Evolutionary conservation across 2,329 filamentous ascomycete species (phyloP).

Genomic region (Clonostachys rosea): DNA sequence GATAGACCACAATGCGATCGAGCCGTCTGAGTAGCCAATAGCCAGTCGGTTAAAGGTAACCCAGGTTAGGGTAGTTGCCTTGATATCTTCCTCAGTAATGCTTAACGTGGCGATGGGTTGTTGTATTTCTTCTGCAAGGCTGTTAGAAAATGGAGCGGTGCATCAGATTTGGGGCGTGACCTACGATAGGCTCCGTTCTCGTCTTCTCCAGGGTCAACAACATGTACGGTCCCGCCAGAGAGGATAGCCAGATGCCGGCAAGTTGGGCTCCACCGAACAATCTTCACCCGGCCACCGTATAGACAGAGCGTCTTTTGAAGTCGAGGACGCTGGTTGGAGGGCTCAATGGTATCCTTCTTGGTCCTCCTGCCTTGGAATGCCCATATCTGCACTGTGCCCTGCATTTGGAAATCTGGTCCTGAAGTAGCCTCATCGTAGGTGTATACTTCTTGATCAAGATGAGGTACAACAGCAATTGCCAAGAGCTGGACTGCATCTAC

Average conservation of each 20-base stretch:
- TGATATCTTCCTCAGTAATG: slow-evolving; percentile 37
- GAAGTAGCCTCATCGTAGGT: slow-evolving; percentile 28
- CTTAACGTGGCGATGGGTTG: slow-evolving; percentile 36
- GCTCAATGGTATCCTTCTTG: slow-evolving; percentile 21
- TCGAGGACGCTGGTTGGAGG: slow-evolving; percentile 26
- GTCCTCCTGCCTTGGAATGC: slow-evolving; percentile 28
- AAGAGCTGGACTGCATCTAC: slow-evolving; percentile 36
- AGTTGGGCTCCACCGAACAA: slow-evolving; percentile 50
- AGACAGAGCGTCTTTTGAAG: slow-evolving; percentile 40
- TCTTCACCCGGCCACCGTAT: slow-evolving; percentile 42
- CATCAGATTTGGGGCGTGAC: slow-evolving; percentile 5
- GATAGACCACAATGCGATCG: slow-evolving; percentile 52
- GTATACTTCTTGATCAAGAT: slow-evolving; percentile 41
- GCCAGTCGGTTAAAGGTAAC: slow-evolving; percentile 48
- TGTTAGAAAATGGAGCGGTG: slow-evolving; percentile 10
- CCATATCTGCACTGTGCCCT: slow-evolving; percentile 49
- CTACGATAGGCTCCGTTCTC: slow-evolving; percentile 33
- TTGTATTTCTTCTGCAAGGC: slow-evolving; percentile 34
- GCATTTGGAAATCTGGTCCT: slow-evolving; percentile 28
- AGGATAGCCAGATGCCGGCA: slow-evolving; percentile 42
- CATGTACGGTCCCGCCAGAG: slow-evolving; percentile 43
- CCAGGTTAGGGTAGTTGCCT: slow-evolving; percentile 51
- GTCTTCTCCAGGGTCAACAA: slow-evolving; percentile 34
- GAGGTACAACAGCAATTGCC: slow-evolving; percentile 45
- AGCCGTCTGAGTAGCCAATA: slow-evolving; percentile 52